phyloP scores from a whole-genome alignment of 2,329 filamentous ascomycete species.

The Sclerotinia glacialis region DNA sequence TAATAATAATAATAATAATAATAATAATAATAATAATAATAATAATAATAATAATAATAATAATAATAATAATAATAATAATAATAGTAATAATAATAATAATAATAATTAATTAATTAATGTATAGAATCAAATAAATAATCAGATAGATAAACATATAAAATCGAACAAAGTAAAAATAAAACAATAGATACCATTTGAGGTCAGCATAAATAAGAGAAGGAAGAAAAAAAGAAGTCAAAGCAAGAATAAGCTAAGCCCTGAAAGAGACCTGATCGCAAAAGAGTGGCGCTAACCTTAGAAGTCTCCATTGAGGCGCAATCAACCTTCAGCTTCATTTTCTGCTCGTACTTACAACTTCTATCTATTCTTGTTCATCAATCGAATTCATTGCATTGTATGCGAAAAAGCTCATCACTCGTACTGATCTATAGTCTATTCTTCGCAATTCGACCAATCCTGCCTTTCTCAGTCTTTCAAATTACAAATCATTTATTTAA shows the following conservation, averaged over 20 bases:
- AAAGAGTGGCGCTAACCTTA: constrained; percentile 21
- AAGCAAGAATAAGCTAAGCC: constrained; percentile 17
- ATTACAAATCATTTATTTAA: not conserved
- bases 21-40: too few species aligned
- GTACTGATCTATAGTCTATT: not conserved
- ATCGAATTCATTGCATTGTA: constrained; percentile 1
- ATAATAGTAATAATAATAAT: too few species aligned
- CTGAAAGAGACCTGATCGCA: constrained; percentile 16
- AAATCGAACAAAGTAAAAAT: too few species aligned
- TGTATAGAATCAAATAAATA: too few species aligned
- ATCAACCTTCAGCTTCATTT: constrained; percentile 21
- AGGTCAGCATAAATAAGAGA: not conserved
- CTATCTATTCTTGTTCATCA: not conserved
- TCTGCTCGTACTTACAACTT: not conserved
- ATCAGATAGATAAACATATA: too few species aligned
- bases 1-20: too few species aligned
- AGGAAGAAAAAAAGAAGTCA: not conserved
- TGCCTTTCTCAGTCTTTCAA: not conserved
- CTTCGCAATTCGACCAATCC: not conserved
- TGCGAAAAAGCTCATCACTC: not conserved
- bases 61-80: not conserved
- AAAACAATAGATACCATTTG: too few species aligned
- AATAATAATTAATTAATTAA: too few species aligned
- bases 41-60: too few species aligned
- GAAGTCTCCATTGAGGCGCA: constrained; percentile 19